Percentiles rank a stretch among this genome's conserved stretches.
Conservation (phyloP, 2,329 filamentous ascomycete genomes). For the Claviceps citrina region DNA sequence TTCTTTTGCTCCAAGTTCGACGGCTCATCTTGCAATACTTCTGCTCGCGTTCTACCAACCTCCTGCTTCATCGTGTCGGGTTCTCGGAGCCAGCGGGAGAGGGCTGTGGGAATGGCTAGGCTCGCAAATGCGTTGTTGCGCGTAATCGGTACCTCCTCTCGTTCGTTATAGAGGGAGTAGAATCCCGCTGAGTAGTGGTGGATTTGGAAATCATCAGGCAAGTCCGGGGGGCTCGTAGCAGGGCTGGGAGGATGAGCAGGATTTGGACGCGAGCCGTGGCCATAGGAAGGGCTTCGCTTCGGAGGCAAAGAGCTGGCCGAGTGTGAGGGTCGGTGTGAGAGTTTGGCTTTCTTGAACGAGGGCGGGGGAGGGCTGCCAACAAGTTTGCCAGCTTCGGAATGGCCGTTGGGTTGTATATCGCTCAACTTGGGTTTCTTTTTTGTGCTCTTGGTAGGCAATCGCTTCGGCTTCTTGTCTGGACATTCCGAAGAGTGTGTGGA, state of each 20-base stretch:
- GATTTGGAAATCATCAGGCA: conserved; percentile 44
- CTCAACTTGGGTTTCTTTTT: conserved; percentile 75
- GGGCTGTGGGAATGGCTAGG: conserved; percentile 56
- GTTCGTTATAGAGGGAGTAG: conserved; percentile 54
- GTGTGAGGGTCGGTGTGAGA: conserved; percentile 61
- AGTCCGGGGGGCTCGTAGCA: conserved; percentile 56
- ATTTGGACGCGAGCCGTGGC: conserved; percentile 49
- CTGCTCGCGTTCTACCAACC: conserved; percentile 45
- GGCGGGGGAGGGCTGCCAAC: conserved; percentile 30
- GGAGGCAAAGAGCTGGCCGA: conserved; percentile 56
- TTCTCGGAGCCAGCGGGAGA: conserved; percentile 67
- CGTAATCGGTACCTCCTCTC: conserved; percentile 39
- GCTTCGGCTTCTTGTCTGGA: conserved; percentile 56
- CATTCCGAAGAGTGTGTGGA: conserved; percentile 20
- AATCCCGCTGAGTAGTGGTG: conserved; percentile 65
- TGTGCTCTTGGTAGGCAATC: conserved; percentile 62
- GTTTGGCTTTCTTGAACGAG: conserved; percentile 65
- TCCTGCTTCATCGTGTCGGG: conserved; percentile 52
- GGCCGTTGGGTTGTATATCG: conserved; percentile 42
- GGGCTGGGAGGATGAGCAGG: conserved; percentile 53
- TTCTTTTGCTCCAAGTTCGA: conserved; percentile 27
- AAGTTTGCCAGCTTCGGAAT: conserved; percentile 39
- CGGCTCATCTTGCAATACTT: conserved; percentile 51
- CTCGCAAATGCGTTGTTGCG: conserved; percentile 66
- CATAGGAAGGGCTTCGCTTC: conserved; percentile 48